These are phyloP conservation scores for Carallia brachiata DNA, from an alignment of 345 rosid species.

Conservation along the genomic window DNA sequence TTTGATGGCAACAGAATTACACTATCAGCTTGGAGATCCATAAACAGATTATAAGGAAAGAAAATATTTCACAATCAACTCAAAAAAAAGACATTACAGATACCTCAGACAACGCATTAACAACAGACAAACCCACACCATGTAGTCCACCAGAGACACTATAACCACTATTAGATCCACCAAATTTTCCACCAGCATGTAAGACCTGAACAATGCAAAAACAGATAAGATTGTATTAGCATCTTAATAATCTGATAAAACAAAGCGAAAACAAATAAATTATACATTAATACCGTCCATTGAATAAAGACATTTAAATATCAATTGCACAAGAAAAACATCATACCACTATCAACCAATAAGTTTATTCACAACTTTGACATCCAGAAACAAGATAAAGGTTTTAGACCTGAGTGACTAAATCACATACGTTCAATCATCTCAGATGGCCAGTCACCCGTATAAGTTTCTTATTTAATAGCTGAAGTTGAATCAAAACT, in stretches of 20 bases:
- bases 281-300: neutral
- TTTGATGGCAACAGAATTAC: neutral
- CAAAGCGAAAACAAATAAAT: neutral
- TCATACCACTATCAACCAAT: too few species aligned
- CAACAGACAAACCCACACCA: constrained; percentile 98
- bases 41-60: neutral
- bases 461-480: neutral
- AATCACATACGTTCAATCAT: neutral
- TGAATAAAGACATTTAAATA: neutral
- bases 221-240: neutral
- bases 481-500: neutral
- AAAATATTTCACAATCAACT: neutral
- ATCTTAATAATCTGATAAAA: neutral
- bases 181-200: constrained; percentile 99
- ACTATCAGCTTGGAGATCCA: neutral
- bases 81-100: constrained; percentile 10
- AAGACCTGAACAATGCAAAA: constrained; percentile 56
- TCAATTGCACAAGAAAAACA: neutral
- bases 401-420: neutral
- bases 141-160: constrained; percentile 96
- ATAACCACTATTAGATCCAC: constrained; percentile 94
- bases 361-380: too few species aligned
- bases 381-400: too few species aligned
- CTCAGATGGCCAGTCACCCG: neutral
- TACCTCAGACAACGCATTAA: constrained; percentile 97